phyloP scores from a whole-genome alignment of 164 flowering plant genomes.

The Annona cherimola region DNA sequence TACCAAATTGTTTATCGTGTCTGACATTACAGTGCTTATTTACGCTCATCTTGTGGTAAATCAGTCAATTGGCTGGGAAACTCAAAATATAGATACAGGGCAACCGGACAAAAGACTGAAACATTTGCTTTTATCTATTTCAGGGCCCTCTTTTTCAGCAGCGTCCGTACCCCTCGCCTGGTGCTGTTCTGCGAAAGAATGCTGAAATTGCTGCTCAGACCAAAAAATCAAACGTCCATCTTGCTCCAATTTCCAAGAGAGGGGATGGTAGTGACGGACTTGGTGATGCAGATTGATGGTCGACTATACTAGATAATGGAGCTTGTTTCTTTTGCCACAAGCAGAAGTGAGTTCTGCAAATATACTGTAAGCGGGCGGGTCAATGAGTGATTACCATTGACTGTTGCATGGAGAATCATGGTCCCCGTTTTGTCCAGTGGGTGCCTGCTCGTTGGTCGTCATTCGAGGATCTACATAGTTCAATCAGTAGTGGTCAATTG shows the following conservation, averaged over 20 bases:
- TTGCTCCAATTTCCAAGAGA: slow-evolving; percentile 64
- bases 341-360: neutral
- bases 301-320: neutral
- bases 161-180: slow-evolving; percentile 99
- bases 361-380: neutral
- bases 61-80: neutral
- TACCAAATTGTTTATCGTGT: no score
- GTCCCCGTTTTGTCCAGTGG: no score
- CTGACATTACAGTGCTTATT: no score
- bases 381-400: no score
- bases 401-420: no score
- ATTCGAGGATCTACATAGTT: no score
- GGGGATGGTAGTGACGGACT: slow-evolving; percentile 99
- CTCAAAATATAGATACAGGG: neutral
- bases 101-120: neutral
- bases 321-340: neutral
- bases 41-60: neutral
- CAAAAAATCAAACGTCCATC: slow-evolving; percentile 56
- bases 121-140: slow-evolving; percentile 8
- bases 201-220: slow-evolving; percentile 83
- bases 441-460: no score
- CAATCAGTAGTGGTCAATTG: no score
- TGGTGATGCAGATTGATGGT: slow-evolving; percentile 84
- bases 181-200: slow-evolving; percentile 94
- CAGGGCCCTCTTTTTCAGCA: slow-evolving; percentile 99